A percentile compares a stretch with the other conserved stretches of the same genome.
Evolutionary conservation across 306 rosid genomes (phyloP).

Genomic region (Acacia melanoxylon): DNA sequence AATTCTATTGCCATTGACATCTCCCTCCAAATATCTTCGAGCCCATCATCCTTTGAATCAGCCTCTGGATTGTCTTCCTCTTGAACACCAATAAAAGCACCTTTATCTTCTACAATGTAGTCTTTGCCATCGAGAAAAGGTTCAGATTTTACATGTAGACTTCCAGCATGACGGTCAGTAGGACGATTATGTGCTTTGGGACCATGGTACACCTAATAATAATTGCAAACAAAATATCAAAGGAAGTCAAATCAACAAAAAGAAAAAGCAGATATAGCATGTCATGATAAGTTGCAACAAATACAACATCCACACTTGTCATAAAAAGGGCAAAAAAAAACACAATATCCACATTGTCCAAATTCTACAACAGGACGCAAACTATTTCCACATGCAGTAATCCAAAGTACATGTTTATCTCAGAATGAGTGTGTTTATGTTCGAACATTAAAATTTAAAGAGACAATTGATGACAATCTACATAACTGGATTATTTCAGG

Average conservation of each 20-base stretch:
- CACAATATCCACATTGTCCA: neutral
- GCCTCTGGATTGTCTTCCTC: slow-evolving; percentile 46
- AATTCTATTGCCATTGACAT: slow-evolving; percentile 78
- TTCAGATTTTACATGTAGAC: slow-evolving; percentile 26
- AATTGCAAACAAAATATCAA: slow-evolving; percentile 30
- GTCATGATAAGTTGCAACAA: slow-evolving; percentile 15
- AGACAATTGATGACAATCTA: neutral
- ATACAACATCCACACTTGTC: slow-evolving; percentile 1
- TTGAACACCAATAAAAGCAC: slow-evolving; percentile 69
- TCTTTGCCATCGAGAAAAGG: slow-evolving; percentile 27
- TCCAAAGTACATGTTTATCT: neutral
- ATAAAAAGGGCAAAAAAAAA: slow-evolving; percentile 1
- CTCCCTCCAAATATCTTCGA: slow-evolving; percentile 84
- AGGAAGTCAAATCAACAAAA: slow-evolving; percentile 30
- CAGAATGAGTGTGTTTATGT: neutral
- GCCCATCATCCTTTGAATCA: slow-evolving; percentile 58
- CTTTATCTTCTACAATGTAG: slow-evolving; percentile 37
- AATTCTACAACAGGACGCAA: slow-evolving; percentile 1
- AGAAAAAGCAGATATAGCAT: neutral
- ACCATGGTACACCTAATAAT: slow-evolving; percentile 40
- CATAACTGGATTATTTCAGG: slow-evolving; percentile 2
- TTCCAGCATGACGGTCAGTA: slow-evolving; percentile 16
- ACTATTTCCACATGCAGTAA: neutral
- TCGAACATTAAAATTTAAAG: slow-evolving; percentile 16
- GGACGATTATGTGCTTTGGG: slow-evolving; percentile 17